These are phyloP conservation scores for Aspergillus cristatus DNA, from an alignment of 495 filamentous ascomycete species.

Conservation along the genomic window DNA sequence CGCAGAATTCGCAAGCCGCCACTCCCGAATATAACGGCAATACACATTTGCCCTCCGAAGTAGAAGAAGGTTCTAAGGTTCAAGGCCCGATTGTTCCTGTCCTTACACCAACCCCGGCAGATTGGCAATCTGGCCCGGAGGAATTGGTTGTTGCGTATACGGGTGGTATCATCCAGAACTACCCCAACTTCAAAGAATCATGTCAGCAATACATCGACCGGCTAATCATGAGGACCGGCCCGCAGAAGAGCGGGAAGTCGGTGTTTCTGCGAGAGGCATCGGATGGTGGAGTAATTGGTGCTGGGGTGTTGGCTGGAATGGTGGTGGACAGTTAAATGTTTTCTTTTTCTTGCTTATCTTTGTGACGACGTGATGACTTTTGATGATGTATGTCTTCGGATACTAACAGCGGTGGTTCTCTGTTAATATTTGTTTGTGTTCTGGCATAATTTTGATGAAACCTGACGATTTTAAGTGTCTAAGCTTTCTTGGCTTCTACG, in stretches of 20 bases:
- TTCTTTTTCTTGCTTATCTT: constrained; percentile 3
- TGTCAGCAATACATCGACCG: constrained; percentile 59
- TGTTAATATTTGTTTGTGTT: too few relatives aligned
- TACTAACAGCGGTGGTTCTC: too few relatives aligned
- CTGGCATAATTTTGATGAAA: too few relatives aligned
- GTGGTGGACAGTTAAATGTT: constrained; percentile 20
- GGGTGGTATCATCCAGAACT: constrained; percentile 68
- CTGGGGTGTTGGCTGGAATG: constrained; percentile 64
- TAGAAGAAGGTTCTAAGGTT: background rate
- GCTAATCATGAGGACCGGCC: constrained; percentile 49
- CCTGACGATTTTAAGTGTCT: too few relatives aligned
- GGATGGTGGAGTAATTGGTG: constrained; percentile 69
- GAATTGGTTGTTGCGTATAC: constrained; percentile 71
- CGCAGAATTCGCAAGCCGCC: constrained; percentile 17
- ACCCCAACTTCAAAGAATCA: constrained; percentile 60
- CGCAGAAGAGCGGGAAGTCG: constrained; percentile 43
- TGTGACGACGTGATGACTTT: too few relatives aligned
- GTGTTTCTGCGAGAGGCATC: constrained; percentile 60
- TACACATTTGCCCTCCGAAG: constrained; percentile 4
- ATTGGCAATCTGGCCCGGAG: constrained; percentile 42
- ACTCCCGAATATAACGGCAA: constrained; percentile 23
- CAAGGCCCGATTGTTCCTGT: constrained; percentile 39
- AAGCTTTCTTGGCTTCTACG: too few relatives aligned
- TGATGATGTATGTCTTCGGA: too few relatives aligned
- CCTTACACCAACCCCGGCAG: constrained; percentile 25